Base-by-base conservation (phyloP, 805 yeast genomes). In the Candida pseudoglaebosa region DNA sequence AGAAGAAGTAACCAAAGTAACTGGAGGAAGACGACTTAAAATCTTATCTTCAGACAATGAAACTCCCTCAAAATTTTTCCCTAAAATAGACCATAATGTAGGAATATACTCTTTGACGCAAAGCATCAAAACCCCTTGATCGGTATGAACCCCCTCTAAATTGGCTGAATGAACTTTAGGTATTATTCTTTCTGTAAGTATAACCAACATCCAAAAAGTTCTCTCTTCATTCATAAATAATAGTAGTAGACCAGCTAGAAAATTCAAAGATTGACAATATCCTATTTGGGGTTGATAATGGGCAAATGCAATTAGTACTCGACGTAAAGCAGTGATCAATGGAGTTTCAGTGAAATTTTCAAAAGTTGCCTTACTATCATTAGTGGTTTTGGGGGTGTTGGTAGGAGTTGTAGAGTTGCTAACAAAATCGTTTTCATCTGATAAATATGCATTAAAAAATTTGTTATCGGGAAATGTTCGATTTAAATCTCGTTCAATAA, bases 381-480 rank as follows among this genome's bases (percentile, higher is more conserved):
- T 19, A 40, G 37, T 30, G 5, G 32, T 29, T 10, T 22, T 14
- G 6, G 7, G 13, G 4, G 16, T n/a, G n/a, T n/a, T n/a, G n/a
- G n/a, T n/a, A n/a, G n/a, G n/a, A n/a, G n/a, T n/a, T n/a, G n/a
- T n/a, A n/a, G n/a, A n/a, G n/a, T n/a, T 21, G 3, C 24, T 28
- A 13, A 16, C n/a, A n/a, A n/a, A n/a, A n/a, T n/a, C 24, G 4
- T 20, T 34, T 14, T 21, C 37, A 18, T 21, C 28, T 37, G 40
- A 32, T 12, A 45, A 32, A 14, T 60, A 62, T 21, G 67, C 70
- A 49, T 84, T 81, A 58, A 91, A 93, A 59, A 85, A 79, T 10
- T 81, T 66, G 52, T 93, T 93, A 53, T 91, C 98, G 1, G 99
- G 99, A 53, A 93, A 93, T 0, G 99, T 93, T 45, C 99, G 75